Conservation (phyloP, 1,284 basidiomycete genomes). For the Fistulina hepatica region DNA sequence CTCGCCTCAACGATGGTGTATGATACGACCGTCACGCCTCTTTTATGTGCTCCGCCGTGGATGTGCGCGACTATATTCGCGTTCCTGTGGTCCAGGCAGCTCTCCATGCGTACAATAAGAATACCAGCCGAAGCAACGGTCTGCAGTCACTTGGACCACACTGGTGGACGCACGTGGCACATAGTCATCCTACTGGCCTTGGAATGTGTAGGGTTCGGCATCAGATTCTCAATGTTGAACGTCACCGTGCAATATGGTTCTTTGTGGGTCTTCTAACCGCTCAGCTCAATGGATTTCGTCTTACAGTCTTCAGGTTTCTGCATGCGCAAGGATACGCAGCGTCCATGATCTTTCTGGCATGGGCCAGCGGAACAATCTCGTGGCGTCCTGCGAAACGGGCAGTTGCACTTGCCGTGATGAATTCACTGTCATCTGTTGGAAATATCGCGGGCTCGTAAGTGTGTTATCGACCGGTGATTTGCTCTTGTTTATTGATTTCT, state of each 20-base stretch:
- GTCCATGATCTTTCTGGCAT: constrained; percentile 59
- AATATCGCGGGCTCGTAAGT: constrained; percentile 67
- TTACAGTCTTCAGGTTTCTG: constrained; percentile 41
- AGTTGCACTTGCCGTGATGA: constrained; percentile 66
- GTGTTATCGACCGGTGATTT: background rate
- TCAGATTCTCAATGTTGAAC: constrained; percentile 64
- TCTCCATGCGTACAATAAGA: constrained; percentile 1
- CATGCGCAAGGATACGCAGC: constrained; percentile 68
- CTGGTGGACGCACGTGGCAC: constrained; percentile 57
- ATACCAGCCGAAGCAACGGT: background rate
- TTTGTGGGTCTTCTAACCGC: constrained; percentile 33
- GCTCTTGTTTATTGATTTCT: constrained; percentile 1
- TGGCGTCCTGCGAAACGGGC: constrained; percentile 63
- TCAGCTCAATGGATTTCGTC: constrained; percentile 2
- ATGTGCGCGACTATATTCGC: constrained; percentile 50
- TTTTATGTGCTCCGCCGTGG: constrained; percentile 74
- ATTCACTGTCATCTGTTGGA: constrained; percentile 62
- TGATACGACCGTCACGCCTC: constrained; percentile 48
- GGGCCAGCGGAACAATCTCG: constrained; percentile 61
- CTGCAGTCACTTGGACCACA: constrained; percentile 58
- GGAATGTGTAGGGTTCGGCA: constrained; percentile 63
- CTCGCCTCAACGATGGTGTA: constrained; percentile 61
- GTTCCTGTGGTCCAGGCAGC: constrained; percentile 37
- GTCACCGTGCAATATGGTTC: constrained; percentile 58
- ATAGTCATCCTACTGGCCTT: constrained; percentile 40